Base-by-base conservation (phyloP, 2,329 filamentous ascomycete genomes). In the Epicoccum nigrum region DNA sequence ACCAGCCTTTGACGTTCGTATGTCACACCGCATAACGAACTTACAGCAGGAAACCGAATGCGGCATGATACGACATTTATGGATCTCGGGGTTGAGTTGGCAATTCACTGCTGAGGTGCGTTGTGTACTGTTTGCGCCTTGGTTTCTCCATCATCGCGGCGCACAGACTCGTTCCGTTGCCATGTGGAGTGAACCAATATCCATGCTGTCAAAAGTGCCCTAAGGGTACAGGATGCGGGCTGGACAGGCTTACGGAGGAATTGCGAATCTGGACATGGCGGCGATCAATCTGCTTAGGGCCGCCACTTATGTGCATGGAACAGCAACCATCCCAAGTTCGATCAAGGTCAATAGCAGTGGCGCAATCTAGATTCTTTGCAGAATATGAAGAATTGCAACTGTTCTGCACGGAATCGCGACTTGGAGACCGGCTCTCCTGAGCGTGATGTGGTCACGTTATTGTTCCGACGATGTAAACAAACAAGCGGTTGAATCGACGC, bases 231-330 rank as follows among this genome's bases (percentile, higher is more conserved):
- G 21, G 34, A 39, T 32, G n/a, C 7, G 43, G 34, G 34, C 30
- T 30, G 15, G 30, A 19, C 11, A 20, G 19, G 28, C 32, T 28
- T 27, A 21, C 34, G 40, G 40, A 39, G 21, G 40, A 44, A 33
- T 39, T 21, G n/a, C 28, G 21, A 25, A 37, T 37, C 23, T 13
- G 27, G 25, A 20, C 46, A 44, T 39, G 40, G 33, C 15, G 44
- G 27, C 15, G 17, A n/a, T 32, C 28, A 21, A 25, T 34, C 13
- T 46, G 15, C 28, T 9, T 27, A 25, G n/a, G 16, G 34, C 34
- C 23, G 34, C 20, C 30, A 40, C 16, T 13, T 30, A 20, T 23
- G 12, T 23, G 16, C 33, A 25, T 28, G 30, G 5, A 34, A 39
- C 34, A 30, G 30, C 30, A 20, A 19, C 27, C 17, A 23, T 7